Base-by-base conservation (phyloP, 169 alveolate species). In the Plasmodium reichenowi region DNA sequence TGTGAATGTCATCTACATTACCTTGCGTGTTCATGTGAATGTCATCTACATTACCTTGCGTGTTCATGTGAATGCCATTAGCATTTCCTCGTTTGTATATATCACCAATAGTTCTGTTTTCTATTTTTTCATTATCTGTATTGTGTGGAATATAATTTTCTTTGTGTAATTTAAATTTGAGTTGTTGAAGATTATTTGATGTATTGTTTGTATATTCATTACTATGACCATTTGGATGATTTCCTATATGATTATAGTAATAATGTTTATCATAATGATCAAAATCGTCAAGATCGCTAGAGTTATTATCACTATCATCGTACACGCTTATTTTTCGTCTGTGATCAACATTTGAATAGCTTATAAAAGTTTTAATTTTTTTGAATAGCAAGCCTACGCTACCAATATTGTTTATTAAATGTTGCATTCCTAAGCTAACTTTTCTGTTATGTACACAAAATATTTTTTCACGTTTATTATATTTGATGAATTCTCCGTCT, bases 371-470 rank as follows among this genome's bases (percentile, higher is more conserved):
- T 17, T 68, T 68, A 0, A 83, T 52, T 2, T 62, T 15, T 29
- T 52, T n/a, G 38, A 83, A 83, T 5, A 56, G 56, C 6, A 68
- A 24, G 0, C 91, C 91, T 48, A 83, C 74, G 22, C 58, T 68
- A 9, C 91, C 59, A 13, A 83, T 70, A 10, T 10, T 83, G 50
- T 54, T 67, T 7, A 83, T 60, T 22, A 83, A 29, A 60, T 83
- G 91, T n/a, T 70, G 72, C 73, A 67, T 68, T 0, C 91, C 91
- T 12, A 83, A 56, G 50, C 78, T 83, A 3, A 83, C 73, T 56
- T 56, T 83, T 47, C 68, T 54, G 60, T 83, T 83, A 15, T 20
- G 9, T 10, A 83, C 91, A 68, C 45, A 67, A 62, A 83, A 83
- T 10, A 45, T 9, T 8, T 68, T 59, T 58, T 83, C 78, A 5